phyloP scores from a whole-genome alignment of 176 grass and related monocot genomes.

The Oryza coarctata region DNA sequence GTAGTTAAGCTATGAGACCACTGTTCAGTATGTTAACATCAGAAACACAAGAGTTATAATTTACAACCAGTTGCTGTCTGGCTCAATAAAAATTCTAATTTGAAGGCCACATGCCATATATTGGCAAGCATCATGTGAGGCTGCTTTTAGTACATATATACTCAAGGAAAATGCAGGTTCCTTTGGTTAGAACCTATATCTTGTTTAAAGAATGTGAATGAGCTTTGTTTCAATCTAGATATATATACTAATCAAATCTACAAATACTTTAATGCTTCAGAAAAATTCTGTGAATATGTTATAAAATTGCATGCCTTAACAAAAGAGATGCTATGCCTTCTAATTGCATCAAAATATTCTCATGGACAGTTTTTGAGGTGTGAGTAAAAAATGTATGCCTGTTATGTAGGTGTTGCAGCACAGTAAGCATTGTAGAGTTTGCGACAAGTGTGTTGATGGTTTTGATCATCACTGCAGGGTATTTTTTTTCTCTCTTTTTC shows the following conservation, averaged over 20 bases:
- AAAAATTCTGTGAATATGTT: neutral
- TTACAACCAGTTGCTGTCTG: neutral
- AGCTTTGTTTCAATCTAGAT: neutral
- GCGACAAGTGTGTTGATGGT: constrained; percentile 80
- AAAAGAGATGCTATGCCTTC: neutral
- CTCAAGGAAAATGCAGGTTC: neutral
- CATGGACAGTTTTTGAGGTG: neutral
- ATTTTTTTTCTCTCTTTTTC: constrained; percentile 9
- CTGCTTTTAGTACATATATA: neutral
- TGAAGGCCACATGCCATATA: too few species aligned
- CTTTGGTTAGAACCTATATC: neutral
- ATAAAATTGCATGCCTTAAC: neutral
- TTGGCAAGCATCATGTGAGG: neutral
- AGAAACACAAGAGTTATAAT: neutral
- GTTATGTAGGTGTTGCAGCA: constrained; percentile 65
- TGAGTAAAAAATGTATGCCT: neutral
- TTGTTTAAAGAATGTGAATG: neutral
- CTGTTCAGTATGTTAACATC: neutral
- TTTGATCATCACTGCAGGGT: constrained; percentile 92
- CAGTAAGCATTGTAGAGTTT: constrained; percentile 87
- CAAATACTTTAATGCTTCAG: neutral
- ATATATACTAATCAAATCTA: neutral
- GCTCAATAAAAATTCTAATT: too few species aligned
- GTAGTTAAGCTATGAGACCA: neutral
- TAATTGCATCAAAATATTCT: neutral